phyloP scores from a whole-genome alignment of 345 rosid genomes.

The Zanthoxylum bungeanum region DNA sequence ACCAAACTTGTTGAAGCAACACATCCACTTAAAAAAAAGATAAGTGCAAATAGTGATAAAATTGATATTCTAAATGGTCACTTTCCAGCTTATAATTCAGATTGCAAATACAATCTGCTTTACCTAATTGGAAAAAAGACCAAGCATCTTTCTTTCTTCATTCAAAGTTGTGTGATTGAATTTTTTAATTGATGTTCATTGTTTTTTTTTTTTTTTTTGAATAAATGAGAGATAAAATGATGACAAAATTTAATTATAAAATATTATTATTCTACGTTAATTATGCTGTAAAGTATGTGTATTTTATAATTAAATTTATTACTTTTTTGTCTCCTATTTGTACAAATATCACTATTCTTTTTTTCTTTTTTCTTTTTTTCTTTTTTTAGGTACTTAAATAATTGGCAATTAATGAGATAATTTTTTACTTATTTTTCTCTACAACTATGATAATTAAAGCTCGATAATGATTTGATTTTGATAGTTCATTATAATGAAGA shows the following conservation, averaged over 20 bases:
- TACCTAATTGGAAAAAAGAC: slow-evolving; percentile 12
- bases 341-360: no score
- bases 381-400: neutral
- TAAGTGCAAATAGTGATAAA: neutral
- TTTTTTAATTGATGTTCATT: slow-evolving; percentile 20
- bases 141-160: neutral
- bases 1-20: slow-evolving; percentile 21
- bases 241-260: no score
- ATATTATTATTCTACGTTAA: no score
- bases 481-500: neutral
- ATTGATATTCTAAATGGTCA: neutral
- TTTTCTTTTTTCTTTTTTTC: slow-evolving; percentile 7
- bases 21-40: neutral
- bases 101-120: neutral
- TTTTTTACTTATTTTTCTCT: no score
- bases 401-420: neutral
- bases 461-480: neutral
- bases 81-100: slow-evolving; percentile 15
- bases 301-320: no score
- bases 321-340: no score
- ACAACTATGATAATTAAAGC: no score
- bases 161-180: neutral
- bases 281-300: no score
- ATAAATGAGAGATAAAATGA: no score
- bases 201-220: slow-evolving; percentile 16